Evolutionary conservation across 805 yeast species (phyloP).

Genomic region (Candida andamanensis): DNA sequence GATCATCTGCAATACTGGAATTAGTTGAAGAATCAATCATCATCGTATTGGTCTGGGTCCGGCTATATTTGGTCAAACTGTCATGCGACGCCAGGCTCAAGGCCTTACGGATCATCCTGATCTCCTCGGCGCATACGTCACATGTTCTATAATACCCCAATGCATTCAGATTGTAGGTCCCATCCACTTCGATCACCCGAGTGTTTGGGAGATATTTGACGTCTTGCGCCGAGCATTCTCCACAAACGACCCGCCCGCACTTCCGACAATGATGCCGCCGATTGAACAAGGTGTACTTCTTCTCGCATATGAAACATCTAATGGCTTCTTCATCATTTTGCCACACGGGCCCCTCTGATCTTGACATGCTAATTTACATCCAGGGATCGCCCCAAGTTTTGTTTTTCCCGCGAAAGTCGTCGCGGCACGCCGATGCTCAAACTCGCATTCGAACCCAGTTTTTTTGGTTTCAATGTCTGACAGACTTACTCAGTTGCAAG

Average conservation of each 20-base stretch:
- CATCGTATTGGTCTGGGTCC: conserved; percentile 14
- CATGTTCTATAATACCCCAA: conserved; percentile 68
- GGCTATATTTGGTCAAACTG: conserved; percentile 17
- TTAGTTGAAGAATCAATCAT: conserved; percentile 15
- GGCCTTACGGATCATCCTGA: conserved; percentile 45
- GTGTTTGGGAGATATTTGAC: conserved; percentile 56
- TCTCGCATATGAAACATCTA: conserved; percentile 52
- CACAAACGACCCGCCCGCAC: conserved; percentile 80
- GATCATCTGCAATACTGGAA: conserved; percentile 15
- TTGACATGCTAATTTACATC: not conserved
- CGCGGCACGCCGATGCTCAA: no score
- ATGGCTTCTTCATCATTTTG: conserved; percentile 57
- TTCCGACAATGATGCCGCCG: conserved; percentile 80
- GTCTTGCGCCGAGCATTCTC: conserved; percentile 51
- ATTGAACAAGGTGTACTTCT: conserved; percentile 51
- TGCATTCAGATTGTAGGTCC: conserved; percentile 44
- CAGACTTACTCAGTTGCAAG: conserved; percentile 82
- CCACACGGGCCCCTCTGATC: conserved; percentile 54
- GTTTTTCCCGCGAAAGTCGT: no score
- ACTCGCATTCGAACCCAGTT: no score
- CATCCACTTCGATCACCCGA: conserved; percentile 51
- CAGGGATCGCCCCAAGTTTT: no score
- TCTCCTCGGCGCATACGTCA: conserved; percentile 62
- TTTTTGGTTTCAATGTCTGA: conserved; percentile 81
- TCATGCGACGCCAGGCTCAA: conserved; percentile 10